Base-by-base conservation (phyloP, 1,284 basidiomycete species). In the Puccinia triticina region DNA sequence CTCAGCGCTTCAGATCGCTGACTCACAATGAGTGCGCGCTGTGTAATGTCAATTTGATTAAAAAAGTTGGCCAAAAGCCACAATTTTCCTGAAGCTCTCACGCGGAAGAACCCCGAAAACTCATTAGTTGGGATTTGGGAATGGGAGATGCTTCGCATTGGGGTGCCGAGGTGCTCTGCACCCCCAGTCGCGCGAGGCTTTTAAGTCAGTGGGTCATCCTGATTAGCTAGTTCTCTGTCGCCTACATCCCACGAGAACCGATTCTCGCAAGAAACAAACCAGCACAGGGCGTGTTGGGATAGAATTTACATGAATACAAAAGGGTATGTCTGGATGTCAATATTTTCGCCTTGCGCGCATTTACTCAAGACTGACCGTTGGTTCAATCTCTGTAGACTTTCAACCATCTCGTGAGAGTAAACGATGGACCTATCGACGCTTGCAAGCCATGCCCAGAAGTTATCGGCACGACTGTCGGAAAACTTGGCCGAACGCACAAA, bases 371-470 rank as follows among this genome's bases (percentile, higher is more conserved):
- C 69, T 50, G 29, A 50, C 69, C n/a, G 21, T 29, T 66, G 23
- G 29, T 50, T 26, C 26, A 29, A 48, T 72, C 26, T 50, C 48
- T 29, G 34, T 46, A 43, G 66, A 69, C 66, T 69, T 37, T 23
- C 0, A 8, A 34, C n/a, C 14, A 32, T 34, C 12, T 11, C 40
- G 21, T 23, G 40, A 50, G 0, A 66, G 34, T 66, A 32, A 23
- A 79, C 23, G 26, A 82, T 82, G 80, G 80, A 82, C 64, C 71
- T 82, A 40, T 74, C 80, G 23, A 75, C 80, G 10, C 37, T 75
- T n/a, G 61, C 72, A n/a, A 75, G 46, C 61, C 80, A 82, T 75
- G 80, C 80, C 10, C 80, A 82, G 53, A 73, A 72, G 46, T 50
- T 82, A 50, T 82, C 80, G 37, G 80, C 80, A n/a, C 37, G 80